Evolutionary conservation across 768 basidiomycete species (phyloP).

Genomic region (Leccinum subgranulosum): DNA sequence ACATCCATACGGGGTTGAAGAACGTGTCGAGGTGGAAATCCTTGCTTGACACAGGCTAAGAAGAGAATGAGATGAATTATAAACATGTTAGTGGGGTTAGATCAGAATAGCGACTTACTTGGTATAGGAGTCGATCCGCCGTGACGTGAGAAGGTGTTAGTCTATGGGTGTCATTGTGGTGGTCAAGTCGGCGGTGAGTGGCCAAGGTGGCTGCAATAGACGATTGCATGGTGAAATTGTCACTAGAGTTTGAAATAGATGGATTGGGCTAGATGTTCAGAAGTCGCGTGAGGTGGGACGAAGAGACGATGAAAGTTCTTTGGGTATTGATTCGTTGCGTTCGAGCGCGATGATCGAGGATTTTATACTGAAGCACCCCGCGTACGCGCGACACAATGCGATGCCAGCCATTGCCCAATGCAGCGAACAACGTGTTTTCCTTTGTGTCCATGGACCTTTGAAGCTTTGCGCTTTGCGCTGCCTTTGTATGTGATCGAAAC

Average conservation of each 20-base stretch:
- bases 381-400: background rate
- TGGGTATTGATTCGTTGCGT: background rate
- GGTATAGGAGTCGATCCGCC: background rate
- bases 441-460: conserved; percentile 10
- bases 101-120: background rate
- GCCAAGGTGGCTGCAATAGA: background rate
- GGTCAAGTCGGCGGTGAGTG: background rate
- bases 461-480: background rate
- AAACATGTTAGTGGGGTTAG: background rate
- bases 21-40: conserved; percentile 54
- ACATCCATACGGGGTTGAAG: conserved; percentile 38
- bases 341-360: background rate
- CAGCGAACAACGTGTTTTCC: conserved; percentile 1
- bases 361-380: conserved; percentile 12
- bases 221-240: background rate
- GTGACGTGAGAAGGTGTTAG: background rate
- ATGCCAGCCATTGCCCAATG: background rate
- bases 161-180: background rate
- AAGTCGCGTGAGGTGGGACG: background rate
- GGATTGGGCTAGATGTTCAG: background rate
- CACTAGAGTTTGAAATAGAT: background rate
- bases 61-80: background rate
- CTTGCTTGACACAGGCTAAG: background rate
- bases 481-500: conserved; percentile 15
- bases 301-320: background rate